Conservation (phyloP, 371 early-diverging fungal species). For the Enterocytospora artemiae region DNA sequence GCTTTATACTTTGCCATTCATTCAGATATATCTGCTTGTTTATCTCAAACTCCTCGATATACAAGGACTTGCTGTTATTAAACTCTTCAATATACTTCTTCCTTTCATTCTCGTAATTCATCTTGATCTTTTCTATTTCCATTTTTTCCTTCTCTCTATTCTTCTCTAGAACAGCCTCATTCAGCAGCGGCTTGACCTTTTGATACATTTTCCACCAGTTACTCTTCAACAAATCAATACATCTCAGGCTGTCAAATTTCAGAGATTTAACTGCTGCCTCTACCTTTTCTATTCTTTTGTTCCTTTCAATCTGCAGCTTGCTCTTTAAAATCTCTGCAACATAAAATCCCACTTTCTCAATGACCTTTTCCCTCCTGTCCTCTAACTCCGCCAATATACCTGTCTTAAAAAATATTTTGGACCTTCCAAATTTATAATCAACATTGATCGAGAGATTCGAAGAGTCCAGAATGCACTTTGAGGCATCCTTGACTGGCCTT, state of each 20-base stretch:
- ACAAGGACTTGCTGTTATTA: slow-evolving; percentile 67
- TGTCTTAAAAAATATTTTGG: slow-evolving; percentile 92
- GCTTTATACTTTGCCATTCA: neutral
- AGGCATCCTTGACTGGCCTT: neutral
- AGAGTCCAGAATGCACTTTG: slow-evolving; percentile 52
- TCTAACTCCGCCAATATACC: slow-evolving; percentile 89
- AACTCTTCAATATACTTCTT: slow-evolving; percentile 62
- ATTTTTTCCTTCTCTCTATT: slow-evolving; percentile 75
- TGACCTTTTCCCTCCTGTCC: slow-evolving; percentile 72
- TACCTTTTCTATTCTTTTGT: slow-evolving; percentile 22
- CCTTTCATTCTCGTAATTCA: slow-evolving; percentile 67
- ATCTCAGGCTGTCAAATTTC: slow-evolving; percentile 48
- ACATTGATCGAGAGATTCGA: too few species aligned
- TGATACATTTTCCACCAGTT: slow-evolving; percentile 66
- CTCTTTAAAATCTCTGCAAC: slow-evolving; percentile 79
- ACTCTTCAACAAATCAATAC: slow-evolving; percentile 42
- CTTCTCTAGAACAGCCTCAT: slow-evolving; percentile 64
- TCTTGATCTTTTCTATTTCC: neutral
- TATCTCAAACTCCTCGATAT: slow-evolving; percentile 8
- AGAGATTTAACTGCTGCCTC: slow-evolving; percentile 28
- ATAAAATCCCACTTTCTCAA: slow-evolving; percentile 67
- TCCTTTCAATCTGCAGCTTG: slow-evolving; percentile 63
- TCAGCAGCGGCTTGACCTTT: slow-evolving; percentile 85
- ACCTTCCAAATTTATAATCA: slow-evolving; percentile 78
- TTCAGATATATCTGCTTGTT: slow-evolving; percentile 5